Base-by-base conservation (phyloP, 345 rosid genomes). In the Eucalyptus tenuipes region DNA sequence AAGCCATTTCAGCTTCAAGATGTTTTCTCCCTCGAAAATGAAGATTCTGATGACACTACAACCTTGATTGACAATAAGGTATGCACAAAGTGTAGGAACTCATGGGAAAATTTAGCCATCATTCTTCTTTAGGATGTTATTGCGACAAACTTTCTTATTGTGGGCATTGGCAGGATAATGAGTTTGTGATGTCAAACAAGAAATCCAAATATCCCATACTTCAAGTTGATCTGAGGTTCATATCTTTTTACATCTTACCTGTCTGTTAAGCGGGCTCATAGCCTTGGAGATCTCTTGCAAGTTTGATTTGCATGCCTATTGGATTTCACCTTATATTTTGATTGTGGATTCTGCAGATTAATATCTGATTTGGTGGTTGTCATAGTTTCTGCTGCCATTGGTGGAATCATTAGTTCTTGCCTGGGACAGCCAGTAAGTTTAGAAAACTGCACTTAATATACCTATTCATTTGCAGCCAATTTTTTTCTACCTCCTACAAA, bases 371-470 rank as follows among this genome's bases (percentile, higher is more conserved):
- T 98, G 93, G 99, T 96, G 92, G 98, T 97, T 71, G 93, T 94
- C 94, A 97, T 97, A 86, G 99, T 98, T 94, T 98, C 97, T 93
- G 99, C 99, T 89, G 99, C 99, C 24, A 94, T 97, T 89, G 99
- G 99, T 89, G 99, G 99, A 91, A 98, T 98, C 86, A 48, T 96
- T 89, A 97, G 96, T 92, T 97, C 99, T 29, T 96, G 98, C 88
- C 93, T 98, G 92, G 99, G 99, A 88, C 99, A 98, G 92, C 99
- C 99, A 92, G 99, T 98, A 88, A 91, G 99, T 80, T 90, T 14
- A n/a, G 27, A 40, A 84, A 71, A 48, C 82, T 89, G 85, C 40
- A 53, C 42, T 49, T 50, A 33, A 86, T 52, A 17, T 55, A 22
- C 61, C 42, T 86, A n/a, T 86, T 20, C 29, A 50, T 86, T 75